Conservation (phyloP, 192 early-diverging fungal species). For the Entomortierella lignicola region DNA sequence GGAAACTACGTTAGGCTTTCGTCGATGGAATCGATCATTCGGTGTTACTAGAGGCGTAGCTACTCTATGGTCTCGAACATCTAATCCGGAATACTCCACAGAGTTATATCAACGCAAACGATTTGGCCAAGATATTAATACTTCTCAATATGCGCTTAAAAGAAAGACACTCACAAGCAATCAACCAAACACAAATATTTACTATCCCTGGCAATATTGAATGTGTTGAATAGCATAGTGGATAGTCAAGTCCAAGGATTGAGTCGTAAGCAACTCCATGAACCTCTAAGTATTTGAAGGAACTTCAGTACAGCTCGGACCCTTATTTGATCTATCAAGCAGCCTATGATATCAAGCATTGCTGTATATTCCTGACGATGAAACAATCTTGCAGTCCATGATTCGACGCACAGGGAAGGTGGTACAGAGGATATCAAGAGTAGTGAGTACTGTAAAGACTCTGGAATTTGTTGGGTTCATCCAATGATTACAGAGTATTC, state of each 20-base stretch:
- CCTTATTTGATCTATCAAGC: conserved; percentile 5
- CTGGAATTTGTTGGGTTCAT: neutral
- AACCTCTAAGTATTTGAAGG: neutral
- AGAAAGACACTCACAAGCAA: neutral
- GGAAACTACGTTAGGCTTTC: neutral
- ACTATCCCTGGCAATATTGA: neutral
- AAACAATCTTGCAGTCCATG: neutral
- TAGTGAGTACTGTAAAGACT: conserved; percentile 11
- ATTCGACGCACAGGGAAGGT: neutral
- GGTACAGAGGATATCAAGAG: neutral
- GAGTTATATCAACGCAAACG: neutral
- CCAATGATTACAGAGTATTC: neutral
- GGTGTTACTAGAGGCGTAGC: neutral
- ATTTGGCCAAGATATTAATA: neutral
- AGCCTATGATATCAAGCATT: conserved; percentile 9
- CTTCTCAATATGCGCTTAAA: too few relatives aligned
- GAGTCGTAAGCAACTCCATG: neutral
- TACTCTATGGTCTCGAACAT: neutral
- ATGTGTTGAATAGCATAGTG: conserved; percentile 9
- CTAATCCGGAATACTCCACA: neutral
- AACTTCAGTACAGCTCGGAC: neutral
- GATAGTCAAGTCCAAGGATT: neutral
- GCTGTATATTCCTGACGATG: conserved; percentile 2
- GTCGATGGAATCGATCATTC: neutral
- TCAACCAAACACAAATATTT: neutral